Conservation (phyloP, 495 filamentous ascomycete species). For the Pyronema omphalodes region DNA sequence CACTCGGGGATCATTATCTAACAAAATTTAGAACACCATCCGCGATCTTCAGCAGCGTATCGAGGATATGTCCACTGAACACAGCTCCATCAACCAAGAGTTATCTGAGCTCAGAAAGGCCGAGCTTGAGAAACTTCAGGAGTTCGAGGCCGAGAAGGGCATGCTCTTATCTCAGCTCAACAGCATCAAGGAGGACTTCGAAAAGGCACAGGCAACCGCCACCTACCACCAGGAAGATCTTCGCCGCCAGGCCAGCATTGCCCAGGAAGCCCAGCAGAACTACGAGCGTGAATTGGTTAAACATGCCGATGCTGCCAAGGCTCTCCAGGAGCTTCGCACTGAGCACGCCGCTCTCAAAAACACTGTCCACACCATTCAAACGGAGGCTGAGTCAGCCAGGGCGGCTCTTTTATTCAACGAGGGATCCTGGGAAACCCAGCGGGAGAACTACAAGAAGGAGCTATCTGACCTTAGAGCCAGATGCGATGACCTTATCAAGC, state of each 20-base stretch:
- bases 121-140: slow-evolving; percentile 52
- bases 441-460: slow-evolving; percentile 64
- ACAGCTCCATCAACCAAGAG: slow-evolving; percentile 60
- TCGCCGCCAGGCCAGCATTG: slow-evolving; percentile 82
- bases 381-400: slow-evolving; percentile 65
- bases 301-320: slow-evolving; percentile 80
- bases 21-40: slow-evolving; percentile 33
- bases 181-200: slow-evolving; percentile 71
- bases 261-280: slow-evolving; percentile 77
- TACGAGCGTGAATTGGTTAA: slow-evolving; percentile 88
- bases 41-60: slow-evolving; percentile 61
- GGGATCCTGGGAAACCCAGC: slow-evolving; percentile 68
- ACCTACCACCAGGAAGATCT: slow-evolving; percentile 75
- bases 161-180: slow-evolving; percentile 53
- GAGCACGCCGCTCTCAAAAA: slow-evolving; percentile 70
- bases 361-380: slow-evolving; percentile 47
- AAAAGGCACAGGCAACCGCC: slow-evolving; percentile 56
- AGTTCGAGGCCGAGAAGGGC: slow-evolving; percentile 61
- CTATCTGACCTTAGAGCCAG: slow-evolving; percentile 56
- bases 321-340: slow-evolving; percentile 52
- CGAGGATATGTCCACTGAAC: slow-evolving; percentile 63
- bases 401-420: slow-evolving; percentile 61
- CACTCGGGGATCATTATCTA: not conserved
- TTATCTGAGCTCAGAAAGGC: slow-evolving; percentile 57
- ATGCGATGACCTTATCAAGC: slow-evolving; percentile 59